Conservation (phyloP, 2,329 filamentous ascomycete species). For the Graphilbum ipis-grandicollis region DNA sequence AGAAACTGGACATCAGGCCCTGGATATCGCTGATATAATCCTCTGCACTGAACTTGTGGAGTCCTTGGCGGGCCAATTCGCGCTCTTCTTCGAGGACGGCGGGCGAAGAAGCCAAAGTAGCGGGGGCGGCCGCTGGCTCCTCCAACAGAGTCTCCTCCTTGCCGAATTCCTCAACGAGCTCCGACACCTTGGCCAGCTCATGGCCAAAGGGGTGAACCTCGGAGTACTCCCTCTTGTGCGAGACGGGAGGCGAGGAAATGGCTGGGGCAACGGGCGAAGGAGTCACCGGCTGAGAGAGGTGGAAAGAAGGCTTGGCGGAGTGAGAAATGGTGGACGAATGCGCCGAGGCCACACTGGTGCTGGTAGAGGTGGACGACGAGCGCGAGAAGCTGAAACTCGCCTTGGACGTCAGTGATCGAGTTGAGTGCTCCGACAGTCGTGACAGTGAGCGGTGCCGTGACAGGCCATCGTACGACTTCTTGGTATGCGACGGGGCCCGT, state of each 20-base stretch:
- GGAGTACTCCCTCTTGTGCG: constrained; percentile 20
- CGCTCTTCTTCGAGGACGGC: constrained; percentile 57
- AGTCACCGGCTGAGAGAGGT: background rate
- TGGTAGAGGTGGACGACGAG: constrained; percentile 37
- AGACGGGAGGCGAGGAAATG: constrained; percentile 14
- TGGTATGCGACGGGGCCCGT: constrained; percentile 74
- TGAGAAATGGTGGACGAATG: constrained; percentile 14
- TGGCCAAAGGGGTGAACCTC: constrained; percentile 63
- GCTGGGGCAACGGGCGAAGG: background rate
- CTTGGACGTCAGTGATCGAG: constrained; percentile 36
- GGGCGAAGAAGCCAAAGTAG: background rate
- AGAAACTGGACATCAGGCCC: constrained; percentile 45
- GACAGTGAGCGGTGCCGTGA: constrained; percentile 24
- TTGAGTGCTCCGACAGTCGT: constrained; percentile 36
- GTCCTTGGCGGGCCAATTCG: constrained; percentile 49
- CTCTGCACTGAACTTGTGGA: constrained; percentile 57
- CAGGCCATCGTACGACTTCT: constrained; percentile 62
- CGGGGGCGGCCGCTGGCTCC: background rate
- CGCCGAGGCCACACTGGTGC: constrained; percentile 26
- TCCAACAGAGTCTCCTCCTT: constrained; percentile 21
- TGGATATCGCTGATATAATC: constrained; percentile 77
- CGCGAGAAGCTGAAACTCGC: constrained; percentile 37
- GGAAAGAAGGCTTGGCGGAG: constrained; percentile 7
- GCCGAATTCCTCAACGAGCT: constrained; percentile 79
- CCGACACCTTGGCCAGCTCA: constrained; percentile 81